These are phyloP conservation scores for Ilex asprella DNA, from an alignment of 257 asterid genomes.

Conservation along the genomic window DNA sequence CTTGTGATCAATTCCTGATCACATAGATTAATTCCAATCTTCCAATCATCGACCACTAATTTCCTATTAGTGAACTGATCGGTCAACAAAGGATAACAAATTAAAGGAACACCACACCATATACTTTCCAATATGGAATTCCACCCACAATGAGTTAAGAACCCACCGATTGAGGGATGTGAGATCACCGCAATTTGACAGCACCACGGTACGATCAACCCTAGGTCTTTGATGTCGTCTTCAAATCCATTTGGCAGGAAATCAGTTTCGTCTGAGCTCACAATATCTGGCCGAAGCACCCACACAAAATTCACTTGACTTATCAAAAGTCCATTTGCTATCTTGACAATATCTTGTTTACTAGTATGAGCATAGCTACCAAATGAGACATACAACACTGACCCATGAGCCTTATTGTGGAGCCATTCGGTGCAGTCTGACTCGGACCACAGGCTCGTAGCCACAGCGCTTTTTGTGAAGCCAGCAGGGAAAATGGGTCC, in stretches of 20 bases:
- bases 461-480: constrained; percentile 31
- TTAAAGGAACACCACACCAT: too few relatives aligned
- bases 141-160: too few relatives aligned
- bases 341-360: constrained; percentile 50
- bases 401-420: constrained; percentile 35
- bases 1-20: too few relatives aligned
- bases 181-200: constrained; percentile 51
- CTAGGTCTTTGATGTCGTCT: constrained; percentile 26
- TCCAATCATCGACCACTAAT: too few relatives aligned
- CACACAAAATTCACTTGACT: constrained; percentile 54
- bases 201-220: constrained; percentile 61
- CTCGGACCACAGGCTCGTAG: constrained; percentile 67
- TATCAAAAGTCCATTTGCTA: constrained; percentile 47
- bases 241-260: constrained; percentile 40
- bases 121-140: too few relatives aligned
- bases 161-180: constrained; percentile 59
- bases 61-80: too few relatives aligned
- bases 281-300: constrained; percentile 70
- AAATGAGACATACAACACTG: constrained; percentile 65
- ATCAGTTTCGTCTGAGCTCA: constrained; percentile 40
- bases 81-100: too few relatives aligned
- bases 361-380: constrained; percentile 72
- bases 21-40: too few relatives aligned
- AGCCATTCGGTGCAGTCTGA: constrained; percentile 72
- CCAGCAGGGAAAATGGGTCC: constrained; percentile 58